Evolutionary conservation across 2,329 filamentous ascomycete genomes (phyloP).

Genomic region (Aureobasidium zeae): DNA sequence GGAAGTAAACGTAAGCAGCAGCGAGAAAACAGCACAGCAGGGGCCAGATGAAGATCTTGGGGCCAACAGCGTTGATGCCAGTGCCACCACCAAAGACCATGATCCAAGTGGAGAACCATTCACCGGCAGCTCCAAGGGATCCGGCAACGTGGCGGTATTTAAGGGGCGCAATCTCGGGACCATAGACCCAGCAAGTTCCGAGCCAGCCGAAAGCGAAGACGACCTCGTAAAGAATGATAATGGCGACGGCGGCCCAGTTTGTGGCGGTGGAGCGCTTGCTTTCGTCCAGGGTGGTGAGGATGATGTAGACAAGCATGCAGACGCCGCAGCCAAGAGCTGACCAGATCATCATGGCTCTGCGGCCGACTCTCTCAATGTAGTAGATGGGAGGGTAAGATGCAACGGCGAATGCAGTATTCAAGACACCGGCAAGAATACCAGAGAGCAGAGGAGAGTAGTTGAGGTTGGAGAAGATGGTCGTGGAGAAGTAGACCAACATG

Average conservation of each 20-base stretch:
- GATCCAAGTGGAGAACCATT: conserved; percentile 31
- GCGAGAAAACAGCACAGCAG: conserved; percentile 26
- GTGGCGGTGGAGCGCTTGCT: conserved; percentile 18
- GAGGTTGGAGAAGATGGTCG: conserved; percentile 26
- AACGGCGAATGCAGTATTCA: conserved; percentile 26
- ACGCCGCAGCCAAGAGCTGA: conserved; percentile 22
- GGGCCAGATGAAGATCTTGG: conserved; percentile 33
- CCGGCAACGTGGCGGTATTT: conserved; percentile 31
- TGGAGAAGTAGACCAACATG: conserved; percentile 28
- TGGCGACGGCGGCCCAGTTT: conserved; percentile 24
- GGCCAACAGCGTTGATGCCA: conserved; percentile 28
- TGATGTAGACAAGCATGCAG: conserved; percentile 25
- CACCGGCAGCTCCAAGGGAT: conserved; percentile 29
- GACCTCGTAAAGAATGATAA: conserved; percentile 25
- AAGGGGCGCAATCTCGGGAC: conserved; percentile 32
- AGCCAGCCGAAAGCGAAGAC: conserved; percentile 28
- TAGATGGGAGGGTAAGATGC: conserved; percentile 23
- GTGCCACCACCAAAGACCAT: conserved; percentile 31
- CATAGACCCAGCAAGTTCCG: conserved; percentile 30
- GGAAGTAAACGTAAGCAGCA: conserved; percentile 23
- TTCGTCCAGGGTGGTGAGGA: conserved; percentile 20
- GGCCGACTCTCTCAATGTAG: conserved; percentile 28
- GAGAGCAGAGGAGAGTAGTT: conserved; percentile 23
- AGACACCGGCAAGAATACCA: conserved; percentile 23
- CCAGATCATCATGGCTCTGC: conserved; percentile 26